Evolutionary conservation across 1,139 yeast species (phyloP).

Genomic region (Hyphopichia fennica): DNA sequence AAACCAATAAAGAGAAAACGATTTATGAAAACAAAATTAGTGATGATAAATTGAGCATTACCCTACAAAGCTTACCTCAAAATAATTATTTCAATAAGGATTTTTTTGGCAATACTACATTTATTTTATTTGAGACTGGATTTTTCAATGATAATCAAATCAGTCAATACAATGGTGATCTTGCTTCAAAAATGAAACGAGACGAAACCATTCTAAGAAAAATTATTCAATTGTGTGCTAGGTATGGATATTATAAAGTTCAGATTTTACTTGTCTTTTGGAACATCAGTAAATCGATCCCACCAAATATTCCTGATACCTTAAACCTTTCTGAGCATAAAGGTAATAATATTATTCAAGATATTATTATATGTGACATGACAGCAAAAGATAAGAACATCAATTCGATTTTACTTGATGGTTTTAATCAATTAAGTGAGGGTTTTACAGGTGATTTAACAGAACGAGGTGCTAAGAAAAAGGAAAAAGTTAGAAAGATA

Average conservation of each 20-base stretch:
- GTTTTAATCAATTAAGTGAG: constrained; percentile 22
- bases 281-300: constrained; percentile 27
- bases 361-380: constrained; percentile 38
- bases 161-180: constrained; percentile 8
- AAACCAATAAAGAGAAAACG: constrained; percentile 23
- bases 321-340: constrained; percentile 14
- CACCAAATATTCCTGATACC: constrained; percentile 12
- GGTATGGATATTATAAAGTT: constrained; percentile 34
- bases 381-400: constrained; percentile 25
- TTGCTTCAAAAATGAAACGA: constrained; percentile 29
- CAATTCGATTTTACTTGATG: constrained; percentile 25
- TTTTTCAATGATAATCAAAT: constrained; percentile 19
- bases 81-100: constrained; percentile 32
- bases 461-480: constrained; percentile 27
- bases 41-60: constrained; percentile 23
- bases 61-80: constrained; percentile 39
- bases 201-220: constrained; percentile 41
- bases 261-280: constrained; percentile 41
- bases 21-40: constrained; percentile 26
- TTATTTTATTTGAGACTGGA: constrained; percentile 51
- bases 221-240: constrained; percentile 34
- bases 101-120: constrained; percentile 38
- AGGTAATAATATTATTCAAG: constrained; percentile 13
- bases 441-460: constrained; percentile 33
- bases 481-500: constrained; percentile 8